Evolutionary conservation across 495 filamentous ascomycete genomes (phyloP), one percentile per base, ranked within the genome.

Genomic region (Neurospora sp.): DNA sequence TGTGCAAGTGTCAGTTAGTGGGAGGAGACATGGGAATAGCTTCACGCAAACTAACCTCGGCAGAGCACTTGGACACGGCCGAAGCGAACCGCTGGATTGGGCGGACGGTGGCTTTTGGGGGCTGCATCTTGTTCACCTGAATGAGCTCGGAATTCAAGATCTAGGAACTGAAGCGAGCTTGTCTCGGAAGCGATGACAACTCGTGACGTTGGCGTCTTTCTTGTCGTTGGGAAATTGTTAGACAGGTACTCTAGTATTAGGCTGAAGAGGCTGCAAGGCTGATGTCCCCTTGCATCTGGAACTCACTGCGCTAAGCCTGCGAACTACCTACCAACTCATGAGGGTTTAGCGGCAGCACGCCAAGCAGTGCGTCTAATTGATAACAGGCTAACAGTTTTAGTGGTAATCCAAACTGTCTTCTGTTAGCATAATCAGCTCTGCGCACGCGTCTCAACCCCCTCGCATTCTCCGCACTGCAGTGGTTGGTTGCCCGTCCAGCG

Each of bases 31-130:
- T 9, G 35, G 44, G 44, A 45, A 39, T 73, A 35, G 53, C 12
- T 41, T 5, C n/a, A 37, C 35, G 39, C 38, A 8, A 47, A 73
- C 81, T 38, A 81, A 97, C 96, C 87, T 98, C 92, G 27, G 85
- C 80, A 14, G 93, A 89, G 84, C 96, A 99, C 80, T 93, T 91
- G 3, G 90, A 91, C 10, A 90, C 90, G 3, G 94, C 92, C 70
- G 89, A 85, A 1, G 94, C 95, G 76, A 99, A 91, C 74, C 90
- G 94, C 78, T 97, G 92, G 76, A 99, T 94, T 8, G 95, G 96
- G 45, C 96, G 87, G 9, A 74, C 27, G 53, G 53, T 65, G 2
- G 7, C 27, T 35, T 65, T 65, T 47, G 75, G 77, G 35, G 76
- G 77, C 69, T 77, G 77, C 80, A 81, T 37, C 27, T 31, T 31